phyloP scores from a whole-genome alignment of 2,329 filamentous ascomycete species.

The Xylariaceae sp. region DNA sequence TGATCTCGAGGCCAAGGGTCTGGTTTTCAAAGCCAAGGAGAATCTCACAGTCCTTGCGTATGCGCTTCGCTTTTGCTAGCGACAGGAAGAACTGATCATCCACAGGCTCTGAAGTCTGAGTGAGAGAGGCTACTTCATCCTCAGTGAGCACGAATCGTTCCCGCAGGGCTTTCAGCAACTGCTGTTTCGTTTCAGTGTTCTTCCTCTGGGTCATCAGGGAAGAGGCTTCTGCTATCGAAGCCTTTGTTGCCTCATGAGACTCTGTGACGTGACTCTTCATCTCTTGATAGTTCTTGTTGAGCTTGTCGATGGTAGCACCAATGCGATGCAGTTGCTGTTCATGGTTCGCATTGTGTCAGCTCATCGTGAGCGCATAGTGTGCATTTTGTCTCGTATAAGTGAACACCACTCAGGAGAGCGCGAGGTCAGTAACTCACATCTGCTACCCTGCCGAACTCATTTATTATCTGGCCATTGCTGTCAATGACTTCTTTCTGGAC shows the following conservation, averaged over 20 bases:
- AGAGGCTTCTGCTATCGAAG: conserved; percentile 72
- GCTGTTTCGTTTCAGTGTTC: conserved; percentile 74
- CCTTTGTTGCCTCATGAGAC: conserved; percentile 68
- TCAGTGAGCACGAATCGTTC: conserved; percentile 81
- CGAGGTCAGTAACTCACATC: conserved; percentile 39
- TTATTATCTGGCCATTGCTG: conserved; percentile 82
- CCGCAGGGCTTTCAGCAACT: conserved; percentile 70
- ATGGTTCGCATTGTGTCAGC: conserved; percentile 7
- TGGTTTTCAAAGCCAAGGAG: conserved; percentile 88
- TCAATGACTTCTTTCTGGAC: conserved; percentile 89
- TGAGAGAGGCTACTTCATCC: conserved; percentile 70
- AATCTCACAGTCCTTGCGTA: conserved; percentile 82
- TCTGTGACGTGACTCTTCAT: conserved; percentile 73
- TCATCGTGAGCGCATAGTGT: background rate
- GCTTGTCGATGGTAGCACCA: conserved; percentile 66
- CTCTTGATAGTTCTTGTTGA: conserved; percentile 74
- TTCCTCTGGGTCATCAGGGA: conserved; percentile 66
- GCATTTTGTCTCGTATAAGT: background rate
- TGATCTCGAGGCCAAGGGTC: conserved; percentile 78
- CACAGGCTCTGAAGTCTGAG: conserved; percentile 73
- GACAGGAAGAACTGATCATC: conserved; percentile 78
- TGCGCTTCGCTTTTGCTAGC: conserved; percentile 74
- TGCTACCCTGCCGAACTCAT: conserved; percentile 82
- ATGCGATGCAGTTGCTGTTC: conserved; percentile 74
- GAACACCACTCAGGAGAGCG: background rate